Evolutionary conservation across 352 stramenopile species (phyloP).

Genomic region (Peronosclerospora sorghi): DNA sequence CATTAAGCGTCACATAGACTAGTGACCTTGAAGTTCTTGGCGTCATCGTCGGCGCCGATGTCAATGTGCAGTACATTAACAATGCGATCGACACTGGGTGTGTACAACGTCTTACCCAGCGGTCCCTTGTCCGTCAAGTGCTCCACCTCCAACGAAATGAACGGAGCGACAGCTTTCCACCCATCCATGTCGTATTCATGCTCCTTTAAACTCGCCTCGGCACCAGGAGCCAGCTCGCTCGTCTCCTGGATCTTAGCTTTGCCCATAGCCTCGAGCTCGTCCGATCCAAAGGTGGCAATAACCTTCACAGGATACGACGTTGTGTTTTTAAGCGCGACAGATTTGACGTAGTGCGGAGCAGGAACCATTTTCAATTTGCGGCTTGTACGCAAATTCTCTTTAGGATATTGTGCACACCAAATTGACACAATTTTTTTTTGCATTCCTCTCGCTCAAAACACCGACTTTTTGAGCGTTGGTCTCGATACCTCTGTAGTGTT

Average conservation of each 20-base stretch:
- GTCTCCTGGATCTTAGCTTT: conserved; percentile 57
- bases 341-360: conserved; percentile 59
- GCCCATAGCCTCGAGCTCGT: conserved; percentile 51
- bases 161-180: conserved; percentile 50
- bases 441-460: too few relatives aligned
- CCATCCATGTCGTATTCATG: conserved; percentile 74
- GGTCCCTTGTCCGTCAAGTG: conserved; percentile 14
- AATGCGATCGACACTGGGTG: conserved; percentile 38
- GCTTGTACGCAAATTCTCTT: too few relatives aligned
- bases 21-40: conserved; percentile 32
- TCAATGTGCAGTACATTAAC: conserved; percentile 55
- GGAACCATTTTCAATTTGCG: conserved; percentile 34
- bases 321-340: conserved; percentile 62
- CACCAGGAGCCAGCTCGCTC: conserved; percentile 31
- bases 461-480: too few relatives aligned
- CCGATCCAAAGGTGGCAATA: conserved; percentile 53
- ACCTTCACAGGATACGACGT: conserved; percentile 44
- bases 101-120: conserved; percentile 36
- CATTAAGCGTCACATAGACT: conserved; percentile 28
- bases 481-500: too few relatives aligned
- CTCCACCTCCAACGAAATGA: conserved; percentile 50
- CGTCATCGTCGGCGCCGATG: conserved; percentile 27
- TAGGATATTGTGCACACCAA: conserved; percentile 5
- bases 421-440: conserved; percentile 3
- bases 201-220: conserved; percentile 31